Percentiles rank a stretch among this genome's conserved stretches.
Evolutionary conservation across 768 basidiomycete species (phyloP).

Genomic region (Xerocomus potaroensis): DNA sequence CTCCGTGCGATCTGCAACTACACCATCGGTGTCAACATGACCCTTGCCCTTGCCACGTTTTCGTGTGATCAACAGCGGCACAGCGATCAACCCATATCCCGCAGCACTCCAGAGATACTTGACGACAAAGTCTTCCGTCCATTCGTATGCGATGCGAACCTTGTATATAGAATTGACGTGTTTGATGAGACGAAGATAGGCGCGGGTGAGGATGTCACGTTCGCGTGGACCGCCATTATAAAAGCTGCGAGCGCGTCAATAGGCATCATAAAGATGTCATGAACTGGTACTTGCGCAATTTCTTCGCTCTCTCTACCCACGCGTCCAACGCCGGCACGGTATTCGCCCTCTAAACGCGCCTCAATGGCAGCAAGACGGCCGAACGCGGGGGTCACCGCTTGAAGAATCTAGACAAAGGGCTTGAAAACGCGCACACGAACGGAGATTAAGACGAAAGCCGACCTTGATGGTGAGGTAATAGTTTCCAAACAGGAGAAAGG

Average conservation of each 20-base stretch:
- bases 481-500: constrained; percentile 70
- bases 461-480: constrained; percentile 77
- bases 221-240: constrained; percentile 88
- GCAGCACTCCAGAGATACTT: constrained; percentile 95
- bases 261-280: no score
- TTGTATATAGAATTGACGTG: constrained; percentile 93
- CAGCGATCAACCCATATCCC: constrained; percentile 87
- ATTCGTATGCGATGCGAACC: constrained; percentile 89
- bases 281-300: constrained; percentile 60
- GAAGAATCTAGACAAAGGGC: constrained; percentile 46
- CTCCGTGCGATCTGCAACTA: constrained; percentile 48
- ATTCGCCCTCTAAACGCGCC: constrained; percentile 87
- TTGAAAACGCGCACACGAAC: background rate
- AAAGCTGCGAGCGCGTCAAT: constrained; percentile 50
- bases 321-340: constrained; percentile 79
- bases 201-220: constrained; percentile 70
- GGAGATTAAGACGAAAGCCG: background rate
- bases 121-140: constrained; percentile 97
- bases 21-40: constrained; percentile 22
- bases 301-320: constrained; percentile 90
- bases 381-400: constrained; percentile 88
- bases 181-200: constrained; percentile 76
- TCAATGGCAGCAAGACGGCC: constrained; percentile 86
- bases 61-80: constrained; percentile 78
- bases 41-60: constrained; percentile 13